These are phyloP conservation scores for Chytridium lagenaria DNA, from an alignment of 371 early-diverging fungal genomes.

Conservation along the genomic window DNA sequence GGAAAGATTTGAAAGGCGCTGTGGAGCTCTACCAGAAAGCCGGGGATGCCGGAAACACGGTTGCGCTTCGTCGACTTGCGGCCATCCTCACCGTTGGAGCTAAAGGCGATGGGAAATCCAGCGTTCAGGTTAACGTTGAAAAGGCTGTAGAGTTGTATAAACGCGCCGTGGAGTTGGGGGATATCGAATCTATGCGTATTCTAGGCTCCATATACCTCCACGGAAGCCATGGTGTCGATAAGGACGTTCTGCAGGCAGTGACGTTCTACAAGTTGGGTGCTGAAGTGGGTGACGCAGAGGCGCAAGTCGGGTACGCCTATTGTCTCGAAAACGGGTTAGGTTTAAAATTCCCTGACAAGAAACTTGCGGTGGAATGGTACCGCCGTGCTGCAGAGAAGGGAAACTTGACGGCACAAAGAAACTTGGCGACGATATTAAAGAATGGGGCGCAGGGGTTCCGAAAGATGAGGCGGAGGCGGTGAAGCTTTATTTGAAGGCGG, in stretches of 20 bases:
- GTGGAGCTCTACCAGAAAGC: constrained; percentile 35
- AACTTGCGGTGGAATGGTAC: constrained; percentile 12
- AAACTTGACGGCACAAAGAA: constrained; percentile 10
- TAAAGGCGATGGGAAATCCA: neutral
- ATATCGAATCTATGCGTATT: constrained; percentile 33
- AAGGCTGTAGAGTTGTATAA: constrained; percentile 35
- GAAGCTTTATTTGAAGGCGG: constrained; percentile 33
- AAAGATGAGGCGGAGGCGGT: constrained; percentile 29
- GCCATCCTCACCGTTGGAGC: constrained; percentile 3
- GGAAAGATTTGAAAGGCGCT: constrained; percentile 20
- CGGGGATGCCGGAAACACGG: constrained; percentile 23
- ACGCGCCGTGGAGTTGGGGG: constrained; percentile 30
- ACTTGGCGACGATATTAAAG: constrained; percentile 6
- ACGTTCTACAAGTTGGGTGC: constrained; percentile 64
- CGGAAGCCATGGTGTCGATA: neutral
- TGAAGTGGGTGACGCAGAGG: constrained; percentile 57
- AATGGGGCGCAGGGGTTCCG: neutral
- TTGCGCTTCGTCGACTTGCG: constrained; percentile 22
- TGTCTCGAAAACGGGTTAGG: constrained; percentile 19
- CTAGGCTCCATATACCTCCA: constrained; percentile 38
- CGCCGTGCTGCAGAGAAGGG: constrained; percentile 17
- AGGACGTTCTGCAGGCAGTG: neutral
- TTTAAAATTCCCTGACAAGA: neutral
- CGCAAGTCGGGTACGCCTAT: neutral
- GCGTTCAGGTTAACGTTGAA: constrained; percentile 26